Evolutionary conservation across 306 rosid genomes (phyloP).

Genomic region (Glycine tomentella): DNA sequence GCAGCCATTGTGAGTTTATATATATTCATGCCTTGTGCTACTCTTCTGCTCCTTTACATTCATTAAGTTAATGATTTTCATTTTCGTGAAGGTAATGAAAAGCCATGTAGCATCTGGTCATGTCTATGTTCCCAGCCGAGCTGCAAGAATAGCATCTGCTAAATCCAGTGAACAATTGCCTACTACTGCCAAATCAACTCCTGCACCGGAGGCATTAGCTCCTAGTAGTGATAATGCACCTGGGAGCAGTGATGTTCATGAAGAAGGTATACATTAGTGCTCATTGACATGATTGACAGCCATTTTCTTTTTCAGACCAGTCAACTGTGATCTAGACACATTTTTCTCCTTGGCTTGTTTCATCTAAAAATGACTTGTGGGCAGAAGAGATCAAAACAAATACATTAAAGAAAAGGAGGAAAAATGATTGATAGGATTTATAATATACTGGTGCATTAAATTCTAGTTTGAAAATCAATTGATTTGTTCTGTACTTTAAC

Average conservation of each 20-base stretch:
- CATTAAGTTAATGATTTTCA: conserved; percentile 45
- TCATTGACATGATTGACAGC: conserved; percentile 28
- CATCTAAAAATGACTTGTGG: conserved; percentile 34
- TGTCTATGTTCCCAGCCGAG: conserved; percentile 60
- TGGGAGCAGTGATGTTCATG: conserved; percentile 73
- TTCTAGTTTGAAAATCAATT: conserved; percentile 45
- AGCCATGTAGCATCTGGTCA: conserved; percentile 52
- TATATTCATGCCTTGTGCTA: conserved; percentile 24
- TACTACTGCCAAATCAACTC: conserved; percentile 60
- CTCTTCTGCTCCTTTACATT: conserved; percentile 33
- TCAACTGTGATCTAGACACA: conserved; percentile 25
- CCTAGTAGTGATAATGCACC: conserved; percentile 67
- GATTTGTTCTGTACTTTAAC: conserved; percentile 40
- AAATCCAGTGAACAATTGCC: conserved; percentile 60
- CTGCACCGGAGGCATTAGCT: conserved; percentile 60
- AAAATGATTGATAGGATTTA: conserved; percentile 25
- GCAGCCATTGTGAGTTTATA: conserved; percentile 85
- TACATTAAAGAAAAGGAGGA: conserved; percentile 18
- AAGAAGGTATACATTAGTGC: conserved; percentile 70
- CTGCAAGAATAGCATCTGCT: conserved; percentile 61
- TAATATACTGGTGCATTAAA: conserved; percentile 30
- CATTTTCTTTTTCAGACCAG: conserved; percentile 17
- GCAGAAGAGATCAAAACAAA: conserved; percentile 25
- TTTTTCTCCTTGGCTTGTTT: conserved; percentile 36
- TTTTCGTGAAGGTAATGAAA: conserved; percentile 75